Conservation (phyloP, 2,329 filamentous ascomycete species). For the Fusarium sp. region DNA sequence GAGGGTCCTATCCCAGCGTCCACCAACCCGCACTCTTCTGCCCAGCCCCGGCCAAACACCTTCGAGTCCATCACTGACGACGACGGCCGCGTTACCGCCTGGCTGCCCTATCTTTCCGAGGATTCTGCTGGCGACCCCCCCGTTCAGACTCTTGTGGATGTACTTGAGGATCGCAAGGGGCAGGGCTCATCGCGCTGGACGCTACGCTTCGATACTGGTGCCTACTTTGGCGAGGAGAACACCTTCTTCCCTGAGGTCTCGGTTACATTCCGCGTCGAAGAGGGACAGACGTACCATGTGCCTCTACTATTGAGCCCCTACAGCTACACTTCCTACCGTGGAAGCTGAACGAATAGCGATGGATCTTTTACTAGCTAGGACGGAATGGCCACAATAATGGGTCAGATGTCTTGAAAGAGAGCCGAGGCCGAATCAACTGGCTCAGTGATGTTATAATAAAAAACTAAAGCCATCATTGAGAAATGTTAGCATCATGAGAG, state of each 20-base stretch:
- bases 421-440: background rate
- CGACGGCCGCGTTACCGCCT: conserved; percentile 79
- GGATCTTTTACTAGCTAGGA: background rate
- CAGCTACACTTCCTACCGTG: conserved; percentile 85
- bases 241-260: conserved; percentile 73
- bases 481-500: conserved; percentile 12
- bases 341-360: conserved; percentile 65
- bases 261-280: conserved; percentile 66
- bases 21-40: conserved; percentile 43
- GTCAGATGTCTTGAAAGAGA: background rate
- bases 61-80: conserved; percentile 79
- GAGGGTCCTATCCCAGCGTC: conserved; percentile 58
- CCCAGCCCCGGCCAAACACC: conserved; percentile 55
- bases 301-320: conserved; percentile 82
- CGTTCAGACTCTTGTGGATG: conserved; percentile 69
- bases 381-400: background rate
- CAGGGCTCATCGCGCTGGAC: conserved; percentile 70
- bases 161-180: conserved; percentile 60
- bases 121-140: conserved; percentile 68
- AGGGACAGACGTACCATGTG: conserved; percentile 81
- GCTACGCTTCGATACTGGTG: conserved; percentile 78
- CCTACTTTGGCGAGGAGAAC: conserved; percentile 75
- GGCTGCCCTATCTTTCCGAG: conserved; percentile 70
- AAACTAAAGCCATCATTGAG: background rate
- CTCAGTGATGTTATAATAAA: conserved; percentile 3